Base-by-base conservation (phyloP, 495 filamentous ascomycete genomes). In the Aspergillus carlsbadensis region DNA sequence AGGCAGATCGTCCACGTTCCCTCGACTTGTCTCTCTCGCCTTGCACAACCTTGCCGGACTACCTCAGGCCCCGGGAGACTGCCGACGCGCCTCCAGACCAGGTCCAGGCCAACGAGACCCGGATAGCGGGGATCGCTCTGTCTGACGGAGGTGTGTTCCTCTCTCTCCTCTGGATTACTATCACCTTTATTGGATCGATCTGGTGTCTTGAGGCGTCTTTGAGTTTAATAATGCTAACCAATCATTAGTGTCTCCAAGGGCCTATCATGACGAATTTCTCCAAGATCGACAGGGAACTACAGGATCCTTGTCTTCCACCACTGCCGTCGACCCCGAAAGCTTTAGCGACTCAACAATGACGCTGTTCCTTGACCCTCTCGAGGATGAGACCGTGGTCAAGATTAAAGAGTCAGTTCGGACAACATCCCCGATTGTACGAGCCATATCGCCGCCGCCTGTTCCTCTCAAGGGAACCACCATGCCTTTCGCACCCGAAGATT, bases 301-400 rank as follows among this genome's bases (percentile, higher is more conserved):
- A 20, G 70, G 65, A 31, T 77, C 75, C 3, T 60, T 72, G 37
- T 73, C 74, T 0, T 75, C 75, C 5, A 74, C 71, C 18, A 77
- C 75, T 21, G 58, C 69, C 50, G 63, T 76, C 54, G 71, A 72
- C 49, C 59, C 70, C 11, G 65, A 73, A 15, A 76, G 75, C 61
- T 73, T 66, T 57, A 69, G 51, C 40, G 70, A 69, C 45, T 78
- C 75, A 5, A 63, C 71, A 52, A 70, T 67, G 68, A 78, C 75
- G 1, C 67, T 78, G 8, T 65, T 72, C 11, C 57, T 63, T 17
- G 68, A 71, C 31, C 35, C 69, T 22, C 31, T 63, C 6, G 62
- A 65, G 1, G 65, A 68, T 5, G 71, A 74, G 24, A 61, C 70
- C 5, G 66, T 74, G 40, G 58, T 60, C n/a, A 64, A 65, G 15